These are phyloP conservation scores for Penicillium sp. DNA, from an alignment of 2,329 filamentous ascomycete genomes.

Conservation along the genomic window DNA sequence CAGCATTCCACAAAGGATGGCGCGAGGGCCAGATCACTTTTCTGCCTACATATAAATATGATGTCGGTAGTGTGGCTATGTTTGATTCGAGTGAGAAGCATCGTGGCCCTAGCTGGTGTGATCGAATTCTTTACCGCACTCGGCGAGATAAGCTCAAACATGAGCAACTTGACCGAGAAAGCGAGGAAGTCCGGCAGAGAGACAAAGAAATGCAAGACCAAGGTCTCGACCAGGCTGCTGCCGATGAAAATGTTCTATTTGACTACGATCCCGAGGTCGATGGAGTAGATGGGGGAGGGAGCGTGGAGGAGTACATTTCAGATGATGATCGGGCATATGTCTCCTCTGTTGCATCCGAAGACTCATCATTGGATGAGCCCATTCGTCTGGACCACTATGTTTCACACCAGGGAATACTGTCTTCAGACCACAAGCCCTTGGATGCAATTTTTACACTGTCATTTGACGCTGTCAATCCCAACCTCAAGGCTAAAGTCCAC, in stretches of 20 bases:
- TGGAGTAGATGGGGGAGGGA: constrained; percentile 48
- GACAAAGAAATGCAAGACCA: constrained; percentile 84
- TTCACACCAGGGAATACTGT: constrained; percentile 84
- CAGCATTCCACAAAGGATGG: constrained; percentile 89
- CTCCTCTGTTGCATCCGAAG: constrained; percentile 16
- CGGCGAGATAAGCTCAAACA: constrained; percentile 67
- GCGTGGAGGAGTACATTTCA: constrained; percentile 59
- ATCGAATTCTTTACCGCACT: constrained; percentile 85
- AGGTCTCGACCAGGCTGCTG: constrained; percentile 70
- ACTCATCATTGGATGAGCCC: constrained; percentile 46
- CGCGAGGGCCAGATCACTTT: constrained; percentile 84
- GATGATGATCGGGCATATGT: constrained; percentile 50
- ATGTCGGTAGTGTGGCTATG: constrained; percentile 84
- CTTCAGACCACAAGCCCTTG: constrained; percentile 94
- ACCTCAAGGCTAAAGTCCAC: constrained; percentile 79
- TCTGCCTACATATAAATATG: constrained; percentile 95
- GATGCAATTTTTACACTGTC: constrained; percentile 78
- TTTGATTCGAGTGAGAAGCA: constrained; percentile 97
- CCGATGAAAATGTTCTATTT: constrained; percentile 82
- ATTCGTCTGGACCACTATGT: constrained; percentile 69
- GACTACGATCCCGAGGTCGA: constrained; percentile 87
- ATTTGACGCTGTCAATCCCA: constrained; percentile 82
- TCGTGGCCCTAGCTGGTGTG: constrained; percentile 92
- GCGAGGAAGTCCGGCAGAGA: constrained; percentile 65
- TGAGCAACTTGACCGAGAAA: constrained; percentile 63